Base-by-base conservation (phyloP, 805 yeast species). In the Wickerhamomyces ciferrii region DNA sequence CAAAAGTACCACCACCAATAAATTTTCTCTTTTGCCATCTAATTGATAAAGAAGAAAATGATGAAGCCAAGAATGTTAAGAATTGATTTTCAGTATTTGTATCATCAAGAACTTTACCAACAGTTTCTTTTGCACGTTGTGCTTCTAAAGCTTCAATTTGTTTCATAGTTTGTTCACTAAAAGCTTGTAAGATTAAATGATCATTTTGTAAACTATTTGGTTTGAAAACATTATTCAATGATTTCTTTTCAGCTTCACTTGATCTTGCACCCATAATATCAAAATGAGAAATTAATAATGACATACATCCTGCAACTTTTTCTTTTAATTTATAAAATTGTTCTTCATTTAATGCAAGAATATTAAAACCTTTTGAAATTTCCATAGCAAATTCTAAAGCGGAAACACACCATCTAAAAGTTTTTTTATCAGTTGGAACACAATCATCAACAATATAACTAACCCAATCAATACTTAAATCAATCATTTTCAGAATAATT, bases 211-310 rank as follows among this genome's bases (percentile, higher is more conserved):
- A 65, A 8, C 78, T 77, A 29, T 67, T 69, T 43, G 69, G 67
- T 25, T 59, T 59, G 41, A 52, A 68, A 43, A 59, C 59, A 47
- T 59, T 64, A 41, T 52, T 58, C 58, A 72, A 75, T 43, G 77
- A 71, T 54, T 76, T 83, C 44, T 79, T 81, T 69, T 75, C 66
- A 62, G 78, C 50, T 46, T 56, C 78, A 75, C 62, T 84, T 1
- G 96, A 86, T 58, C 98, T 76, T 0, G 97, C 97, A 42, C 98
- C 98, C 97, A 92, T 94, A 44, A 94, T 90, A 67, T 94, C 99
- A 60, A 94, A 94, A 67, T 94, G 98, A 0, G 97, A 88, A 51
- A 94, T 92, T 49, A 94, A 71, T 43, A 94, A 70, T 2, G 97
- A 83, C 90, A 94, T 88, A 66, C 97, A 90, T 1, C 96, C 87